Base-by-base conservation (phyloP, 2,329 filamentous ascomycete species). In the Bimuria novae-zelandiae region DNA sequence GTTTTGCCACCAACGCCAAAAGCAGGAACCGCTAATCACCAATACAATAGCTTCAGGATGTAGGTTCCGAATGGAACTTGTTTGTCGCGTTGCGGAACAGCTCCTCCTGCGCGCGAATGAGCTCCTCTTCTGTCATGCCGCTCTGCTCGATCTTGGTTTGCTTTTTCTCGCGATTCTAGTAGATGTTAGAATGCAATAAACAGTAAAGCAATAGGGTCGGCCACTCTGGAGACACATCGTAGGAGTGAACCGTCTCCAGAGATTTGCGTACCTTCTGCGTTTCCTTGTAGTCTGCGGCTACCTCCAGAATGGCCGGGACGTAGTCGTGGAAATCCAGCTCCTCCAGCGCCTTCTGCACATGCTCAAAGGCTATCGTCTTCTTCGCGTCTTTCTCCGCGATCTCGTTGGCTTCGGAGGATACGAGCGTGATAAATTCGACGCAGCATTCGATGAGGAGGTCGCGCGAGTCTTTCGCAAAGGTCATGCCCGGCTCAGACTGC, bases 371-470 rank as follows among this genome's bases (percentile, higher is more conserved):
- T 65, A 99, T 99, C 3, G 94, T 99, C 83, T 99, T 99, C 80
- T 99, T 99, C 44, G 92, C 91, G 70, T 99, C 94, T 76, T 96
- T 96, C 74, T 99, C 94, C 11, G 92, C 95, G 60, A 99, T 99
- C 68, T 99, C 94, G 76, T 99, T 99, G 57, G 94, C 94, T 78
- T 99, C 93, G 42, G 91, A 96, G n/a, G 92, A 97, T 64, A 99
- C 89, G 68, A 99, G 85, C 16, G 94, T 97, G 75, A 99, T 97
- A 75, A 99, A 99, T 75, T 99, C 94, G 68, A 99, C 93, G 70
- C 94, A 99, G 79, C 94, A 97, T 79, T 97, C 94, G 68, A 99
- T 99, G 47, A 99, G 82, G 2, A 97, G 82, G 70, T 99, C 94
- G 55, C 94, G 88, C 11, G 93, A 92, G 67, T 99, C 94, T 74